Conservation (phyloP, 2,329 filamentous ascomycete species). For the Pseudogymnoascus sp. region DNA sequence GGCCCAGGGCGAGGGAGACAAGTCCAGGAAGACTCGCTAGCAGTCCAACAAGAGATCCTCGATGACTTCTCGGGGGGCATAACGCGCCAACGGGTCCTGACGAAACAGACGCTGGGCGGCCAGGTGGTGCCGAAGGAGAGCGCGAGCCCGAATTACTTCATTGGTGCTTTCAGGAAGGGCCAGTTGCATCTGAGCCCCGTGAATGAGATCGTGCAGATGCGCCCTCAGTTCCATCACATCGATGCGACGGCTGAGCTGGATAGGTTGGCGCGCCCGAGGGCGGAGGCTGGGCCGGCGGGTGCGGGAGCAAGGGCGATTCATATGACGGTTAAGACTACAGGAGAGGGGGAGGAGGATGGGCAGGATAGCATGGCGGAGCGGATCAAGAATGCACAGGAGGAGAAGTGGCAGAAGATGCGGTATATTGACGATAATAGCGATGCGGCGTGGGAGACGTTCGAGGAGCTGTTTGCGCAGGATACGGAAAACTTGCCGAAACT, state of each 20-base stretch:
- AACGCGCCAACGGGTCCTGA: constrained; percentile 63
- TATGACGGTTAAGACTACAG: constrained; percentile 75
- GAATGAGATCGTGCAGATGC: constrained; percentile 76
- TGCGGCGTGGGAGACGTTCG: constrained; percentile 69
- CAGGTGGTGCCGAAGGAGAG: constrained; percentile 64
- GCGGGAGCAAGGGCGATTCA: constrained; percentile 63
- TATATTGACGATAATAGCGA: constrained; percentile 78
- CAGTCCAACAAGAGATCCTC: constrained; percentile 34
- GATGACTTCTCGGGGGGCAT: constrained; percentile 61
- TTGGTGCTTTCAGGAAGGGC: constrained; percentile 82
- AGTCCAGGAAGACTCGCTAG: constrained; percentile 39
- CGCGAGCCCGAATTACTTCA: constrained; percentile 62
- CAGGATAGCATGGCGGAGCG: constrained; percentile 69
- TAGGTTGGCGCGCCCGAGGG: constrained; percentile 34
- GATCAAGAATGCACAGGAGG: constrained; percentile 70
- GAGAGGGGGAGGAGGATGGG: constrained; percentile 57
- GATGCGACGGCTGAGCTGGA: constrained; percentile 71
- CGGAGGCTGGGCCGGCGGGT: constrained; percentile 35
- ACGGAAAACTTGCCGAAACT: constrained; percentile 29
- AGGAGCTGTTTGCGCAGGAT: constrained; percentile 52
- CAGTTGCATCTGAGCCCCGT: constrained; percentile 82
- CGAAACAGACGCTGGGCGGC: constrained; percentile 78
- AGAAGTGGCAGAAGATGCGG: constrained; percentile 71
- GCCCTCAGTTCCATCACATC: constrained; percentile 86
- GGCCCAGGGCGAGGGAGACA: constrained; percentile 29